These are phyloP conservation scores for Malassezia globosa DNA, from an alignment of 1,284 basidiomycete species.

Conservation along the genomic window DNA sequence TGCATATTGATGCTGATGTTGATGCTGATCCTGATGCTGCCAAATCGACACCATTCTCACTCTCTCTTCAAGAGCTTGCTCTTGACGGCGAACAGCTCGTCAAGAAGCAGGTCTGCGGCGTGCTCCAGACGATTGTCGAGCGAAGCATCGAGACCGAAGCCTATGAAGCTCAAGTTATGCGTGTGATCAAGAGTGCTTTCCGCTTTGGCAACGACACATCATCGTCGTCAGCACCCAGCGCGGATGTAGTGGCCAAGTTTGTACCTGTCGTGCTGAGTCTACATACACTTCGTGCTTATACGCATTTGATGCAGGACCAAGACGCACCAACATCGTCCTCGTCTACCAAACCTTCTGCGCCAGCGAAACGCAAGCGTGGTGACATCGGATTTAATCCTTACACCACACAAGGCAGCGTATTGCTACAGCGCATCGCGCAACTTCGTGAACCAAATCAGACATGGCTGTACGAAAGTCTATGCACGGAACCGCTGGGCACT, in stretches of 20 bases:
- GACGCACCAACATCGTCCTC: no score
- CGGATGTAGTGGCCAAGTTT: conserved; percentile 9
- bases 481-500: conserved; percentile 19
- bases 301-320: conserved; percentile 1
- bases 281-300: conserved; percentile 13
- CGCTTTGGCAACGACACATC: conserved; percentile 5
- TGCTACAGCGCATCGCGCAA: conserved; percentile 30
- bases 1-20: not conserved
- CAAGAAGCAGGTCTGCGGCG: conserved; percentile 9
- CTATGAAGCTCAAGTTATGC: not conserved
- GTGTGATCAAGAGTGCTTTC: conserved; percentile 6
- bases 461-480: conserved; percentile 16
- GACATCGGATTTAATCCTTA: conserved; percentile 14
- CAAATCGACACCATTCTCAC: not conserved
- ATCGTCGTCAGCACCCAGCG: no score
- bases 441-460: conserved; percentile 21
- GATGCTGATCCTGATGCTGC: not conserved
- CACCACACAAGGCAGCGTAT: conserved; percentile 33
- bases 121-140: conserved; percentile 9
- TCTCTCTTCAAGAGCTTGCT: conserved; percentile 8
- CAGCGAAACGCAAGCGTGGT: conserved; percentile 17
- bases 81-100: conserved; percentile 13
- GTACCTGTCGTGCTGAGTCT: conserved; percentile 16
- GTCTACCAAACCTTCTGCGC: not conserved
- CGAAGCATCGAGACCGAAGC: not conserved